Conservation (phyloP, 75 land plant genomes). For the Cunninghamia lanceolata region DNA sequence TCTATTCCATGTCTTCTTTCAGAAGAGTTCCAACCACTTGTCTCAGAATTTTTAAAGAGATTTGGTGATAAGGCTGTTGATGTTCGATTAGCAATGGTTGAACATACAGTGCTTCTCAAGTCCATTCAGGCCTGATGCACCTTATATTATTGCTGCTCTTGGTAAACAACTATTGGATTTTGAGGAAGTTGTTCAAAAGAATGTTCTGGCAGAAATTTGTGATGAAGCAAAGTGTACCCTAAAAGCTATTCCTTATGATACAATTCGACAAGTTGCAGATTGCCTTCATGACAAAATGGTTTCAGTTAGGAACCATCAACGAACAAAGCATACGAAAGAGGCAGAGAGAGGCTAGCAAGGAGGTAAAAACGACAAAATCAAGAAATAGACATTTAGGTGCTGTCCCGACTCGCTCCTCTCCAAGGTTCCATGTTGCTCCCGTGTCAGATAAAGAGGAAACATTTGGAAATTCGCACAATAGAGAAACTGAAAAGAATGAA, state of each 20-base stretch:
- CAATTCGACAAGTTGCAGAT: conserved; percentile 49
- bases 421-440: background rate
- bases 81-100: conserved; percentile 64
- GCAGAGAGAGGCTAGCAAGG: conserved; percentile 6
- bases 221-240: conserved; percentile 44
- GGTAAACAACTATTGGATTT: conserved; percentile 62
- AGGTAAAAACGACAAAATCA: background rate
- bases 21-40: conserved; percentile 52
- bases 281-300: conserved; percentile 81
- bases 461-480: background rate
- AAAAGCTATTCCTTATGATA: conserved; percentile 40
- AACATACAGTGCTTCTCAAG: conserved; percentile 56
- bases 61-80: conserved; percentile 63
- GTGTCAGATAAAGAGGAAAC: background rate
- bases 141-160: conserved; percentile 55
- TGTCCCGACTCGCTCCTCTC: conserved; percentile 1
- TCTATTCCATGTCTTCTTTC: conserved; percentile 44
- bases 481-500: conserved; percentile 1
- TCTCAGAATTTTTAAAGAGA: conserved; percentile 68
- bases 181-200: conserved; percentile 69
- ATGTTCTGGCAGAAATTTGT: conserved; percentile 69
- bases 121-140: conserved; percentile 57
- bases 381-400: background rate
- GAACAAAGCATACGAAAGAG: background rate
- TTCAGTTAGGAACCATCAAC: too few relatives aligned